Base-by-base conservation (phyloP, 2,329 filamentous ascomycete species). In the Fonsecaea erecta region DNA sequence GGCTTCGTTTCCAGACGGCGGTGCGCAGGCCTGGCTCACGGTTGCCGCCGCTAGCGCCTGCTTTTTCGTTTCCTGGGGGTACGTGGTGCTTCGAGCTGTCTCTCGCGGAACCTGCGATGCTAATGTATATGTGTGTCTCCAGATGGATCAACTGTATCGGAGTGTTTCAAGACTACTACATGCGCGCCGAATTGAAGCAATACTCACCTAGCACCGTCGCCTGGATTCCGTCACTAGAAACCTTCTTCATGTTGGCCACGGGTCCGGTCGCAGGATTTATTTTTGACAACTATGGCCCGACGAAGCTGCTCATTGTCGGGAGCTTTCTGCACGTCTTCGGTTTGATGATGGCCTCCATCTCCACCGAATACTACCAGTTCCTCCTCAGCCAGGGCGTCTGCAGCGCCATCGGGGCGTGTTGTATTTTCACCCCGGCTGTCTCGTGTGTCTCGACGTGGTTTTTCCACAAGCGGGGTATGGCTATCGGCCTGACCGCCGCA, bases 251-350 rank as follows among this genome's bases (percentile, higher is more conserved):
- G 68, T 74, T 77, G 52, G 71, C 75, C n/a, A 71, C 83, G 68
- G 87, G 88, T 0, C 86, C 87, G 0, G 71, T 90, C 7, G 82
- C 88, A n/a, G 89, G 89, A 1, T 85, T 84, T 46, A 53, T 88
- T 0, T 90, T 84, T 69, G 89, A 91, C 71, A 84, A 79, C 62
- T 84, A 86, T 63, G 89, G 89, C 0, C 86, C 88, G 0, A 81
- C 83, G 30, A 82, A 77, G 53, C 76, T 90, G 1, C 73, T 86
- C 0, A 48, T 84, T 0, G 72, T 77, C 32, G 85, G 85, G 21
- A 81, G 80, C 2, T 77, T 86, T 60, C 71, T 86, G 61, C 84
- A 86, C 65, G 82, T 86, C 60, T 84, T 86, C 61, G 84, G 84
- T 2, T 75, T 86, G 26, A 86, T 86, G 83, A 86, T 86, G 84